A percentile compares a stretch with the other conserved stretches of the same genome.
phyloP scores from a whole-genome alignment of 257 asterid genomes.

The Echites panduratus region DNA sequence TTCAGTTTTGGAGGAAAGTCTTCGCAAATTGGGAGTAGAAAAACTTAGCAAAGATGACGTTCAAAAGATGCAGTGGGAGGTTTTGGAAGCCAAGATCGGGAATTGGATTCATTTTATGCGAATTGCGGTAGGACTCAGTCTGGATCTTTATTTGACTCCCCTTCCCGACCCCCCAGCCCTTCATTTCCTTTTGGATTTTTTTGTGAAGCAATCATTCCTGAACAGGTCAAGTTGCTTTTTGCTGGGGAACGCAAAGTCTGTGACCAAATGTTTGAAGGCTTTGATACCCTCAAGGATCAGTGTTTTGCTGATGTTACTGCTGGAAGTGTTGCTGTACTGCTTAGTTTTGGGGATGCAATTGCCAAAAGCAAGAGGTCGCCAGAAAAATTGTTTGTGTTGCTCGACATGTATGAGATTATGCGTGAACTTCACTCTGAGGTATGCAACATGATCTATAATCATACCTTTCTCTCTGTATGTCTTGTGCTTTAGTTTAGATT shows the following conservation, averaged over 20 bases:
- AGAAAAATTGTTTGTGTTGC: constrained; percentile 91
- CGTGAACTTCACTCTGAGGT: constrained; percentile 95
- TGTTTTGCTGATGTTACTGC: constrained; percentile 89
- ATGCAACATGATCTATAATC: constrained; percentile 20
- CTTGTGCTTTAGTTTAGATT: too few species aligned
- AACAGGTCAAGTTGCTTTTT: constrained; percentile 90
- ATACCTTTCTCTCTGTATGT: background rate
- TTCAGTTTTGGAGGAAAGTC: constrained; percentile 89
- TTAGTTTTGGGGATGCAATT: constrained; percentile 98
- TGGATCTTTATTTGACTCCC: background rate
- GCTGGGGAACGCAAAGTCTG: constrained; percentile 97
- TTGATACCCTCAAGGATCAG: constrained; percentile 79
- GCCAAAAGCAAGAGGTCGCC: constrained; percentile 99
- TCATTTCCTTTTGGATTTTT: background rate
- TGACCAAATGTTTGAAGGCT: constrained; percentile 87
- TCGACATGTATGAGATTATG: constrained; percentile 99
- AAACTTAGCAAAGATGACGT: constrained; percentile 98
- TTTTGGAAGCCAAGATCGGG: constrained; percentile 96
- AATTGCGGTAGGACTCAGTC: constrained; percentile 66
- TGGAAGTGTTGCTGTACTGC: constrained; percentile 88
- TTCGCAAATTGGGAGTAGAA: constrained; percentile 93
- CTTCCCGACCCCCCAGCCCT: background rate
- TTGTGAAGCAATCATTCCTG: constrained; percentile 17
- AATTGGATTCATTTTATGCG: constrained; percentile 99
- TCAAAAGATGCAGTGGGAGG: constrained; percentile 99